These are phyloP conservation scores for Fabrea salina DNA, from an alignment of 169 alveolate species.

Conservation along the genomic window DNA sequence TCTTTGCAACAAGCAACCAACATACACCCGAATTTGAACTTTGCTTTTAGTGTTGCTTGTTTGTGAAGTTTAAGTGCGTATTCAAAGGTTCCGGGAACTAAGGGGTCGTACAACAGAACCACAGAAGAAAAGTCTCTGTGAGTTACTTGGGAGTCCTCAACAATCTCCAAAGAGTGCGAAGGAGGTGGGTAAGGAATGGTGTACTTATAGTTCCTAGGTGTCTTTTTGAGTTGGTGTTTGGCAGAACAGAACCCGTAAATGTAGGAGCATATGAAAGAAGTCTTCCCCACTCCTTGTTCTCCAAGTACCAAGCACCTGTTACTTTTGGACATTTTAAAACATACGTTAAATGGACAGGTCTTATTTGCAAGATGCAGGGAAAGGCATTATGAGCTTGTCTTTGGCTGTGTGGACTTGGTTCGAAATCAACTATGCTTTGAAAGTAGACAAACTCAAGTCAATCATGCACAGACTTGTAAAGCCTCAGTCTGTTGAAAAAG, in stretches of 20 bases:
- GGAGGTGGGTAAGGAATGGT: slow-evolving; percentile 30
- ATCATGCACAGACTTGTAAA: no score
- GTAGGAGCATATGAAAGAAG: not conserved
- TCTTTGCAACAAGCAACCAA: not conserved
- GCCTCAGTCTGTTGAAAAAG: no score
- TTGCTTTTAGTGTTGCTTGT: not conserved
- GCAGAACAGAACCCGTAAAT: not conserved
- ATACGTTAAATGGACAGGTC: no score
- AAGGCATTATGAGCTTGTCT: no score
- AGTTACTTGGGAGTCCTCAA: not conserved
- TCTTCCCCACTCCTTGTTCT: slow-evolving; percentile 19
- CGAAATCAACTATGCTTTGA: no score
- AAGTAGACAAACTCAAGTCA: no score
- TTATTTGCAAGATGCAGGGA: no score
- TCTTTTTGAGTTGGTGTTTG: not conserved
- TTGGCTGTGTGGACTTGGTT: no score
- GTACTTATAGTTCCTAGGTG: not conserved
- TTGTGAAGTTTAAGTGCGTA: not conserved
- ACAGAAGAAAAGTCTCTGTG: not conserved
- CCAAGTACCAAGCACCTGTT: slow-evolving; percentile 22
- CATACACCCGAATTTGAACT: not conserved
- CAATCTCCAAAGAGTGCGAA: not conserved
- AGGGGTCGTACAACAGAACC: slow-evolving; percentile 23
- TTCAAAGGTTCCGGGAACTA: not conserved
- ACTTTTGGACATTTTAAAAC: slow-evolving; percentile 8